A percentile compares a stretch with the other conserved stretches of the same genome.
Evolutionary conservation across 306 rosid species (phyloP).

Genomic region (Dalbergia cultrata): DNA sequence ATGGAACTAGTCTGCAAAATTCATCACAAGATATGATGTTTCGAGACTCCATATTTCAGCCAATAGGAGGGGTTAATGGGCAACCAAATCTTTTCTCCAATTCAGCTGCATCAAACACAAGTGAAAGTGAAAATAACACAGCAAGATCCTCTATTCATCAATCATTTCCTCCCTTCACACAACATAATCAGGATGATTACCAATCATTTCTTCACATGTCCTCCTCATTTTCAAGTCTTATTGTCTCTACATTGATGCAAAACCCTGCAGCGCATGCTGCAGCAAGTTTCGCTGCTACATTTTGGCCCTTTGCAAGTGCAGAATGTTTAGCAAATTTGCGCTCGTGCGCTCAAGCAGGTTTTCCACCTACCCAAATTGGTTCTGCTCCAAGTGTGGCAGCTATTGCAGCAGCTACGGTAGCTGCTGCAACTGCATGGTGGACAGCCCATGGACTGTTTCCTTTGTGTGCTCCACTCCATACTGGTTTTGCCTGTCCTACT

Average conservation of each 20-base stretch:
- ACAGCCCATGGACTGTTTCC: slow-evolving; percentile 93
- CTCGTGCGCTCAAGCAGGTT: slow-evolving; percentile 59
- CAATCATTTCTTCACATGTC: slow-evolving; percentile 71
- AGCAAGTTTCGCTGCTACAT: slow-evolving; percentile 83
- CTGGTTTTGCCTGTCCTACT: slow-evolving; percentile 65
- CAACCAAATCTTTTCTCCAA: slow-evolving; percentile 58
- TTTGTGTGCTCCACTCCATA: slow-evolving; percentile 77
- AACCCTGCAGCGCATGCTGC: slow-evolving; percentile 97
- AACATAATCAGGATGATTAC: slow-evolving; percentile 63
- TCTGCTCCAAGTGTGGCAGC: slow-evolving; percentile 81
- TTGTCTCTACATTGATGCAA: slow-evolving; percentile 81
- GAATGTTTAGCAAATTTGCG: slow-evolving; percentile 63
- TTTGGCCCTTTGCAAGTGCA: slow-evolving; percentile 75
- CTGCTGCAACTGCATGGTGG: slow-evolving; percentile 99
- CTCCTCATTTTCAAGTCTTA: slow-evolving; percentile 75
- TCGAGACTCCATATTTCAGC: slow-evolving; percentile 65
- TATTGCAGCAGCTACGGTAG: slow-evolving; percentile 87
- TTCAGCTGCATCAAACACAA: slow-evolving; percentile 65
- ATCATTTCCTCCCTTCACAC: slow-evolving; percentile 72
- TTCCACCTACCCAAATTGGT: slow-evolving; percentile 64
- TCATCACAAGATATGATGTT: slow-evolving; percentile 60
- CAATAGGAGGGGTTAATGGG: slow-evolving; percentile 60
- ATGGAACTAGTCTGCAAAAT: slow-evolving; percentile 62
- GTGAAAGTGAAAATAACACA: slow-evolving; percentile 65
- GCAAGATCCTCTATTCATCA: slow-evolving; percentile 73